Conservation (phyloP, 768 basidiomycete genomes). For the Cystobasidium ongulense region DNA sequence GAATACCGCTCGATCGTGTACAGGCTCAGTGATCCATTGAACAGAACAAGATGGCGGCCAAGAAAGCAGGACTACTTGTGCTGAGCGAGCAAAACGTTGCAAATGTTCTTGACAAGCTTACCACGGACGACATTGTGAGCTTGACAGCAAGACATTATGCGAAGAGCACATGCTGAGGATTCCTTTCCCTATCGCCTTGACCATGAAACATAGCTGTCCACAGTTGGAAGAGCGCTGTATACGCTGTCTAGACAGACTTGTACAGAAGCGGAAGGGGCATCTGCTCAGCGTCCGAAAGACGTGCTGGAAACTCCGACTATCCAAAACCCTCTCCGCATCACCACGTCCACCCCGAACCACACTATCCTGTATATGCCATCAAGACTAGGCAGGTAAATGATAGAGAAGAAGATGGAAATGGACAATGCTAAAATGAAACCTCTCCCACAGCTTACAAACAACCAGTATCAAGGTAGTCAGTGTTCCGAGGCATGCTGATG, state of each 20-base stretch:
- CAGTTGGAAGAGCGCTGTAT: background rate
- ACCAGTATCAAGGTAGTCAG: slow-evolving; percentile 39
- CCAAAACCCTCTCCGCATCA: slow-evolving; percentile 22
- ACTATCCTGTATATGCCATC: slow-evolving; percentile 25
- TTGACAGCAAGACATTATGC: background rate
- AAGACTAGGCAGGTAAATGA: background rate
- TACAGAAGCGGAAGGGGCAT: background rate
- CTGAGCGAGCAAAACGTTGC: background rate
- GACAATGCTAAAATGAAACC: too few relatives aligned
- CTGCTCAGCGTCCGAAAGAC: background rate
- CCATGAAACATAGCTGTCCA: background rate
- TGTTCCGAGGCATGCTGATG: slow-evolving; percentile 31
- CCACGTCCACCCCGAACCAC: slow-evolving; percentile 2
- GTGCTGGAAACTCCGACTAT: background rate
- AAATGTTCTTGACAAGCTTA: background rate
- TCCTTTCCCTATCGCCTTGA: background rate
- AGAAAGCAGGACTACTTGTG: background rate
- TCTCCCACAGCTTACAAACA: background rate
- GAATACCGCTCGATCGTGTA: too few relatives aligned
- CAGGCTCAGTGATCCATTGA: too few relatives aligned
- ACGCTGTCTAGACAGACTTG: background rate
- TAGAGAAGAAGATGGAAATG: too few relatives aligned
- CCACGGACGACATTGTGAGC: background rate
- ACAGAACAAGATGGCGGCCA: background rate
- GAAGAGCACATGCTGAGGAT: background rate